phyloP scores from a whole-genome alignment of 2,329 filamentous ascomycete species.

The Apiospora saccharicola region DNA sequence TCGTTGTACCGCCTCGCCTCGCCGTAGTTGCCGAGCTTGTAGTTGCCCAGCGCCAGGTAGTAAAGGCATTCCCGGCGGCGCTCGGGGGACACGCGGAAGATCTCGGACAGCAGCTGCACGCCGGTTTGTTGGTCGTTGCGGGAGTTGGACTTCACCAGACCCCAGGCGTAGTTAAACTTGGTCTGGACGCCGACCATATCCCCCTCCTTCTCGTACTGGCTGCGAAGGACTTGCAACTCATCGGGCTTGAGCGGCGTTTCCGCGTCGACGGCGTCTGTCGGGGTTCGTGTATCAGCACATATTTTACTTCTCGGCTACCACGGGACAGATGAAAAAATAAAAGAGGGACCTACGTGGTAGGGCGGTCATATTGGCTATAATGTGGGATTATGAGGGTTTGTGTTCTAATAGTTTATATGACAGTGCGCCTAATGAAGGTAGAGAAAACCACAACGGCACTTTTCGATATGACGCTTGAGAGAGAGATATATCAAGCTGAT shows the following conservation, averaged over 20 bases:
- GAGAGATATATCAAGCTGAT: background rate
- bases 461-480: background rate
- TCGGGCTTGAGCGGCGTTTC: conserved; percentile 94
- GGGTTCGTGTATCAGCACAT: conserved; percentile 29
- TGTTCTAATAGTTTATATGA: background rate
- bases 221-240: conserved; percentile 89
- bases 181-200: conserved; percentile 97
- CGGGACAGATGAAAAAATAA: background rate
- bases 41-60: conserved; percentile 96
- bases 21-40: conserved; percentile 97
- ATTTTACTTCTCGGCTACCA: background rate
- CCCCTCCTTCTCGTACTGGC: conserved; percentile 97
- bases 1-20: conserved; percentile 97
- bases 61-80: conserved; percentile 97
- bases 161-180: conserved; percentile 99
- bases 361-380: conserved; percentile 21
- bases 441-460: conserved; percentile 1
- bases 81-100: conserved; percentile 93
- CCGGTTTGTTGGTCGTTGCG: conserved; percentile 92
- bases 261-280: conserved; percentile 90
- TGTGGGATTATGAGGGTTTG: background rate
- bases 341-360: conserved; percentile 6
- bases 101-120: conserved; percentile 91
- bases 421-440: background rate
- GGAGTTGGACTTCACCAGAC: conserved; percentile 89